phyloP scores from a whole-genome alignment of 768 basidiomycete genomes.

The Guyanaporus albipodus region DNA sequence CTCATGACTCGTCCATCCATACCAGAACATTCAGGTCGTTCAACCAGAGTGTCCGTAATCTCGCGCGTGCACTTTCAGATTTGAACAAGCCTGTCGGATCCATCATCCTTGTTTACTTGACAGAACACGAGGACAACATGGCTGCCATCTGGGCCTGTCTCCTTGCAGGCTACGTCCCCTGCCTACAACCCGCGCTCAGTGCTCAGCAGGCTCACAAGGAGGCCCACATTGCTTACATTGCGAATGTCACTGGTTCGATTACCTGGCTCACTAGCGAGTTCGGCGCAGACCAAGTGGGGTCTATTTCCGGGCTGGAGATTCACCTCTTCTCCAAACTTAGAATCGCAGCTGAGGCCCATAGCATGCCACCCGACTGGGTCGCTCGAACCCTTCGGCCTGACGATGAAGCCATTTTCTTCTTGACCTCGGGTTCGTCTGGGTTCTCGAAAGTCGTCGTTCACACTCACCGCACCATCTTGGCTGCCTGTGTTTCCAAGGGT shows the following conservation, averaged over 20 bases:
- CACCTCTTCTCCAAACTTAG: constrained; percentile 24
- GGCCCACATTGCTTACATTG: constrained; percentile 28
- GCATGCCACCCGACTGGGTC: constrained; percentile 13
- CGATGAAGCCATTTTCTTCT: constrained; percentile 31
- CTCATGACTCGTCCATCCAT: constrained; percentile 29
- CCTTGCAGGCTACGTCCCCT: constrained; percentile 30
- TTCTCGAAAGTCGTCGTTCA: constrained; percentile 43
- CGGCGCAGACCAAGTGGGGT: constrained; percentile 23
- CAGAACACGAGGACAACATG: constrained; percentile 34
- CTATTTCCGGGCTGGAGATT: constrained; percentile 25
- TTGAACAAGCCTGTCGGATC: constrained; percentile 27
- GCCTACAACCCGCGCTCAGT: constrained; percentile 32
- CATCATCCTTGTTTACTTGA: constrained; percentile 28
- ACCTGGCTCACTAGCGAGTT: constrained; percentile 30
- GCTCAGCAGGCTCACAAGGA: constrained; percentile 32
- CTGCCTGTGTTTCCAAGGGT: constrained; percentile 33
- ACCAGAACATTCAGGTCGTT: constrained; percentile 24
- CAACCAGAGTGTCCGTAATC: constrained; percentile 10
- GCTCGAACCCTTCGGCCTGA: constrained; percentile 21
- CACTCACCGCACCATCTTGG: constrained; percentile 36
- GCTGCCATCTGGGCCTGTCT: constrained; percentile 30
- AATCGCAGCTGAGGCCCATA: constrained; percentile 5
- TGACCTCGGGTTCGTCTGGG: constrained; percentile 44
- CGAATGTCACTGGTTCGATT: constrained; percentile 26
- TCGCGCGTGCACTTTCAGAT: constrained; percentile 18